Conservation (phyloP, 805 yeast genomes). For the Suhomyces prunicola region DNA sequence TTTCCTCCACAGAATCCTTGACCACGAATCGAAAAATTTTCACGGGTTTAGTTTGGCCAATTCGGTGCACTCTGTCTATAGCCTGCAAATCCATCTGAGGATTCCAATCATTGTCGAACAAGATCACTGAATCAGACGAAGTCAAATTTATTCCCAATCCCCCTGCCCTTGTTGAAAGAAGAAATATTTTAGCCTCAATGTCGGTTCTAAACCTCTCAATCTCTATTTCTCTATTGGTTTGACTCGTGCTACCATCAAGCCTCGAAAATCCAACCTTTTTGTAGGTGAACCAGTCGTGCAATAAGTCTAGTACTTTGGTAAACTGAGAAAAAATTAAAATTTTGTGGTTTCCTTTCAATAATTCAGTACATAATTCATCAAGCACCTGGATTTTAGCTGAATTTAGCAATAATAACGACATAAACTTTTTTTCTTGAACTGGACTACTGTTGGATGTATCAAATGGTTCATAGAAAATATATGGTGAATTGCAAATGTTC, state of each 20-base stretch:
- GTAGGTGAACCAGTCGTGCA: slow-evolving; percentile 68
- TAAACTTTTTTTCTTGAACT: slow-evolving; percentile 27
- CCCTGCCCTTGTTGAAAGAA: slow-evolving; percentile 90
- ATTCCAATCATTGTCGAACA: slow-evolving; percentile 95
- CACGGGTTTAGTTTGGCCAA: slow-evolving; percentile 86
- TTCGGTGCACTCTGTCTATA: slow-evolving; percentile 91
- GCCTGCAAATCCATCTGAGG: slow-evolving; percentile 97
- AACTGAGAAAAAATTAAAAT: slow-evolving; percentile 86
- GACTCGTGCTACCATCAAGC: slow-evolving; percentile 73
- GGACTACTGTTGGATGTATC: slow-evolving; percentile 40
- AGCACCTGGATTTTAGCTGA: slow-evolving; percentile 75
- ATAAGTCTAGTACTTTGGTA: slow-evolving; percentile 72
- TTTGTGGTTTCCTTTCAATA: slow-evolving; percentile 57
- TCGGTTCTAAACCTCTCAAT: slow-evolving; percentile 49
- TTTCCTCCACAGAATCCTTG: slow-evolving; percentile 78
- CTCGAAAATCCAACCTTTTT: slow-evolving; percentile 49
- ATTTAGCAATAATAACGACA: slow-evolving; percentile 36
- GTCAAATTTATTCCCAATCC: slow-evolving; percentile 88
- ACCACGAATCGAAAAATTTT: slow-evolving; percentile 75
- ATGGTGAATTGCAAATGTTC: slow-evolving; percentile 82
- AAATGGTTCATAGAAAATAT: slow-evolving; percentile 76
- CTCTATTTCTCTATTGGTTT: slow-evolving; percentile 60
- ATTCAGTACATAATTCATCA: slow-evolving; percentile 54
- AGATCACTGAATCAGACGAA: slow-evolving; percentile 83
- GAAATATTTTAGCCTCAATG: slow-evolving; percentile 45